phyloP scores from a whole-genome alignment of 306 rosid genomes.

The Comarum palustre region DNA sequence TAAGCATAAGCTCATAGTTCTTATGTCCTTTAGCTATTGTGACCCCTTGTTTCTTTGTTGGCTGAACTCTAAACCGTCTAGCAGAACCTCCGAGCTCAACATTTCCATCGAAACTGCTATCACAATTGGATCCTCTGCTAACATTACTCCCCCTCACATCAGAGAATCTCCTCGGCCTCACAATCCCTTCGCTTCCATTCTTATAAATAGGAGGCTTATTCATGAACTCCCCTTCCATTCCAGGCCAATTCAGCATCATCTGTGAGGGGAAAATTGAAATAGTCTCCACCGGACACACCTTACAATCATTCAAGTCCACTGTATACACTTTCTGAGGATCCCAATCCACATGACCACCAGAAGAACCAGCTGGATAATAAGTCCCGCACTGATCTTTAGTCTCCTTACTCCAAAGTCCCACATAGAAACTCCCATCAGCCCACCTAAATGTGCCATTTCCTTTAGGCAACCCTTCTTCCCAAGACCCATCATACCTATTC shows the following conservation, averaged over 20 bases:
- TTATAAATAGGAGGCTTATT: slow-evolving; percentile 24
- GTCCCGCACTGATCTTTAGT: slow-evolving; percentile 56
- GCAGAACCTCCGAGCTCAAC: slow-evolving; percentile 31
- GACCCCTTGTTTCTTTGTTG: slow-evolving; percentile 63
- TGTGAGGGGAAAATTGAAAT: slow-evolving; percentile 67
- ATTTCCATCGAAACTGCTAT: slow-evolving; percentile 27
- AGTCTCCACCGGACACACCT: slow-evolving; percentile 47
- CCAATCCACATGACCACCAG: slow-evolving; percentile 37
- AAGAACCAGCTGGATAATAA: slow-evolving; percentile 48
- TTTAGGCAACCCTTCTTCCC: slow-evolving; percentile 78
- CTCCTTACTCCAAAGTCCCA: slow-evolving; percentile 75
- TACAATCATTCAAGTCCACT: slow-evolving; percentile 47
- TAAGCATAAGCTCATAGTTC: slow-evolving; percentile 91
- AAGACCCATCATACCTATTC: slow-evolving; percentile 72
- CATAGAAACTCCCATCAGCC: slow-evolving; percentile 65
- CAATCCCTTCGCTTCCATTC: slow-evolving; percentile 34
- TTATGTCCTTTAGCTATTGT: slow-evolving; percentile 89
- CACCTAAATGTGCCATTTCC: slow-evolving; percentile 79
- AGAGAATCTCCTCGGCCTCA: slow-evolving; percentile 34
- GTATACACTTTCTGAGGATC: slow-evolving; percentile 57
- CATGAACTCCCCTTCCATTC: slow-evolving; percentile 28
- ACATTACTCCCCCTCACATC: slow-evolving; percentile 53
- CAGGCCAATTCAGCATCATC: slow-evolving; percentile 46
- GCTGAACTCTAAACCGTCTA: slow-evolving; percentile 34
- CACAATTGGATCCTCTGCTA: slow-evolving; percentile 36